phyloP scores from a whole-genome alignment of 2,329 filamentous ascomycete species.

The Coniella lustricola region DNA sequence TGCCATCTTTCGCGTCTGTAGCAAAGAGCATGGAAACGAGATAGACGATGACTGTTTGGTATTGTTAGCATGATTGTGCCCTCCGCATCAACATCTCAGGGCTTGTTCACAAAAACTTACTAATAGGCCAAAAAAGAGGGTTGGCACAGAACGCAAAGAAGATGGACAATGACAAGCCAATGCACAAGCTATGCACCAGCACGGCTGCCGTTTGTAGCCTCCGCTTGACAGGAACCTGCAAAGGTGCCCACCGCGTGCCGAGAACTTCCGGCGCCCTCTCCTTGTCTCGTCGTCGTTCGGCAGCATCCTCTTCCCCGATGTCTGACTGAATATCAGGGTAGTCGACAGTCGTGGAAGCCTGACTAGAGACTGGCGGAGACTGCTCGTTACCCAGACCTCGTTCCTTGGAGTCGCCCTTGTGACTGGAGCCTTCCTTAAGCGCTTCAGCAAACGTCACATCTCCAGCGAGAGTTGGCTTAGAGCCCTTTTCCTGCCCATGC shows the following conservation, averaged over 20 bases:
- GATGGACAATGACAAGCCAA: slow-evolving; percentile 62
- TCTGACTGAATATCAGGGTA: slow-evolving; percentile 13
- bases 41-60: slow-evolving; percentile 54
- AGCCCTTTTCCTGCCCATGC: not conserved
- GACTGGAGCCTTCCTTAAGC: slow-evolving; percentile 4
- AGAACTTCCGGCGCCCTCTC: slow-evolving; percentile 21
- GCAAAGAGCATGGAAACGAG: slow-evolving; percentile 78
- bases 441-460: slow-evolving; percentile 13
- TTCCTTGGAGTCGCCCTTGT: not conserved
- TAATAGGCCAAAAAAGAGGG: slow-evolving; percentile 79
- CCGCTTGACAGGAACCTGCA: slow-evolving; percentile 63
- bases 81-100: too few species aligned
- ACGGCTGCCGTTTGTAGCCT: slow-evolving; percentile 74
- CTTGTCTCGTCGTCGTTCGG: slow-evolving; percentile 6
- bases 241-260: slow-evolving; percentile 76
- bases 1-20: slow-evolving; percentile 67
- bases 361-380: not conserved
- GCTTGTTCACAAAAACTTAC: slow-evolving; percentile 1
- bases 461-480: slow-evolving; percentile 11
- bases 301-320: slow-evolving; percentile 3
- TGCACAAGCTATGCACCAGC: slow-evolving; percentile 64
- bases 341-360: slow-evolving; percentile 12
- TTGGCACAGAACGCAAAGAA: slow-evolving; percentile 92
- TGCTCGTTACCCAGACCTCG: not conserved
- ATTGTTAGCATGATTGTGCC: not conserved